A percentile compares a stretch with the other conserved stretches of the same genome.
These are phyloP conservation scores for Aspergillus costaricaensis DNA, from an alignment of 2,329 filamentous ascomycete genomes.

Conservation along the genomic window DNA sequence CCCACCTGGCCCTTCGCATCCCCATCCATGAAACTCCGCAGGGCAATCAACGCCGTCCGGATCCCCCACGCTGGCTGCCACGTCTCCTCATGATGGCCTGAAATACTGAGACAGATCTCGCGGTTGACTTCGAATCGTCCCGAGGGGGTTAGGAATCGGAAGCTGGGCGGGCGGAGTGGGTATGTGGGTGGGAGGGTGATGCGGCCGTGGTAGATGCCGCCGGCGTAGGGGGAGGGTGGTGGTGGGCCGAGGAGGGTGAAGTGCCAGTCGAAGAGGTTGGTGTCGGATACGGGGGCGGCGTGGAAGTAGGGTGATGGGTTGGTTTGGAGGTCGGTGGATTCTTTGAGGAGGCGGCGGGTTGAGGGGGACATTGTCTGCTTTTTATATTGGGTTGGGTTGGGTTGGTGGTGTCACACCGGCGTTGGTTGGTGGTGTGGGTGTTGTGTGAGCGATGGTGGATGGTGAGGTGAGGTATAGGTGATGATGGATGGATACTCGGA, in stretches of 20 bases:
- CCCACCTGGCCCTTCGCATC: conserved; percentile 86
- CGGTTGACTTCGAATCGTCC: conserved; percentile 95
- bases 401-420: neutral
- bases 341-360: conserved; percentile 61
- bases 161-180: conserved; percentile 88
- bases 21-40: conserved; percentile 91
- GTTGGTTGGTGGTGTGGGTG: no score
- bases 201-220: conserved; percentile 90
- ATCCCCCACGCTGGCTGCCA: conserved; percentile 99
- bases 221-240: conserved; percentile 70
- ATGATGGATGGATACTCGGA: neutral
- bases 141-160: conserved; percentile 89
- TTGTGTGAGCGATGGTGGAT: no score
- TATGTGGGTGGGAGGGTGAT: conserved; percentile 89
- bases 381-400: neutral
- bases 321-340: conserved; percentile 81
- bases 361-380: conserved; percentile 31
- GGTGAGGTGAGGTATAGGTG: neutral
- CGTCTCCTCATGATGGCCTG: conserved; percentile 93
- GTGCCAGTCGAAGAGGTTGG: conserved; percentile 97
- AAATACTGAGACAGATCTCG: conserved; percentile 93
- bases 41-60: conserved; percentile 76
- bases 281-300: conserved; percentile 75
- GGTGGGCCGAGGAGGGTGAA: conserved; percentile 94
- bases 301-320: conserved; percentile 83